Conservation (phyloP, 1,284 basidiomycete species). For the Naganishia sp. region DNA sequence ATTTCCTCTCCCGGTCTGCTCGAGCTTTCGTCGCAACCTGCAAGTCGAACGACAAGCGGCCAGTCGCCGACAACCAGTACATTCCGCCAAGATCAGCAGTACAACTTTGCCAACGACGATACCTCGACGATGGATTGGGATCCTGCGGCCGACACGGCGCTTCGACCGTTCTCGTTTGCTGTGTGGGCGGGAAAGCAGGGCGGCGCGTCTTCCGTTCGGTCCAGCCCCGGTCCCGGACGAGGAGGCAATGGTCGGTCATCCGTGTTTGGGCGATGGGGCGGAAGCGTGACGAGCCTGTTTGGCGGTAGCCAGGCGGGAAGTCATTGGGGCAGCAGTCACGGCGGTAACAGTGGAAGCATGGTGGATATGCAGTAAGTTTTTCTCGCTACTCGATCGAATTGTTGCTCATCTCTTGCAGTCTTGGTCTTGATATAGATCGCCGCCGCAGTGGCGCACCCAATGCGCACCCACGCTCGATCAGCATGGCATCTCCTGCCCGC, state of each 20-base stretch:
- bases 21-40: slow-evolving; percentile 29
- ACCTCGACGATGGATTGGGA: neutral
- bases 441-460: slow-evolving; percentile 42
- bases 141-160: slow-evolving; percentile 8
- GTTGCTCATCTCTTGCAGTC: slow-evolving; percentile 35
- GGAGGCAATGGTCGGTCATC: slow-evolving; percentile 42
- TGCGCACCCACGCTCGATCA: slow-evolving; percentile 45
- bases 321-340: slow-evolving; percentile 78
- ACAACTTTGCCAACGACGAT: slow-evolving; percentile 24
- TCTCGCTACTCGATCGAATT: neutral
- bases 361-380: slow-evolving; percentile 85
- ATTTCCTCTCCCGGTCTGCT: slow-evolving; percentile 39
- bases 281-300: slow-evolving; percentile 73
- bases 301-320: slow-evolving; percentile 67
- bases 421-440: slow-evolving; percentile 51
- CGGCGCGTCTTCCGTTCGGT: slow-evolving; percentile 25
- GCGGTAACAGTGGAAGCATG: slow-evolving; percentile 74
- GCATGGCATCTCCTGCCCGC: slow-evolving; percentile 46
- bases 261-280: slow-evolving; percentile 66
- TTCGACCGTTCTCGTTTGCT: slow-evolving; percentile 52
- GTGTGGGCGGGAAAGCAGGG: slow-evolving; percentile 46
- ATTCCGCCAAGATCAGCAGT: slow-evolving; percentile 23
- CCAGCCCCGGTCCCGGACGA: slow-evolving; percentile 33
- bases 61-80: neutral
- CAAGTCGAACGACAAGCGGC: slow-evolving; percentile 5